These are phyloP conservation scores for Cyclotella sp. DNA, from an alignment of 108 stramenopile genomes.

Conservation along the genomic window DNA sequence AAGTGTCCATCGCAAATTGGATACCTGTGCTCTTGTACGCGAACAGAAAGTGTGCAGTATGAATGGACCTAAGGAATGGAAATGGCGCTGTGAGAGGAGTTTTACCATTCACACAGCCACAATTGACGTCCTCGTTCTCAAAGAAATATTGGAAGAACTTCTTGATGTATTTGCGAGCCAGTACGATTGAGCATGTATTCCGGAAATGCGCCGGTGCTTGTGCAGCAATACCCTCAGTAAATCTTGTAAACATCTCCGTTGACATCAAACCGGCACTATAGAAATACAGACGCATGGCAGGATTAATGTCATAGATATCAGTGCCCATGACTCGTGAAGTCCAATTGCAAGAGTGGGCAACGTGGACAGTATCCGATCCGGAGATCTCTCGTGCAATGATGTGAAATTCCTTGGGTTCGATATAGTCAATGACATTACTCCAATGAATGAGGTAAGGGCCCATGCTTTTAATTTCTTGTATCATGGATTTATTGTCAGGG, in stretches of 20 bases:
- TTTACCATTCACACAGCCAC: neutral
- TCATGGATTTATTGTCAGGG: neutral
- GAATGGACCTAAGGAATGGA: neutral
- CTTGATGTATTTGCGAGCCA: neutral
- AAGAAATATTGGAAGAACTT: slow-evolving; percentile 10
- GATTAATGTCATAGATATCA: slow-evolving; percentile 6
- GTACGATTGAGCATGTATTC: neutral
- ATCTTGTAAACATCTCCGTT: neutral
- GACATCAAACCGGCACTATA: slow-evolving; percentile 2
- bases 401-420: slow-evolving; percentile 6
- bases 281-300: neutral
- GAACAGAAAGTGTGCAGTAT: slow-evolving; percentile 3
- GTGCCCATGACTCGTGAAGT: neutral
- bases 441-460: slow-evolving; percentile 8
- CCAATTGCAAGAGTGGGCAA: slow-evolving; percentile 14
- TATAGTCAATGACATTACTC: slow-evolving; percentile 15
- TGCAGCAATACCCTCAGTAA: neutral
- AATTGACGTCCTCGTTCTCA: slow-evolving; percentile 7
- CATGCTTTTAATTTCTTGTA: neutral
- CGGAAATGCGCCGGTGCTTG: slow-evolving; percentile 1
- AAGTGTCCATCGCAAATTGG: neutral
- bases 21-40: slow-evolving; percentile 13
- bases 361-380: slow-evolving; percentile 5
- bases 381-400: slow-evolving; percentile 17
- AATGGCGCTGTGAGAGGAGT: neutral